phyloP scores from a whole-genome alignment of 179 eudicot species.

The Pouteria campechiana region DNA sequence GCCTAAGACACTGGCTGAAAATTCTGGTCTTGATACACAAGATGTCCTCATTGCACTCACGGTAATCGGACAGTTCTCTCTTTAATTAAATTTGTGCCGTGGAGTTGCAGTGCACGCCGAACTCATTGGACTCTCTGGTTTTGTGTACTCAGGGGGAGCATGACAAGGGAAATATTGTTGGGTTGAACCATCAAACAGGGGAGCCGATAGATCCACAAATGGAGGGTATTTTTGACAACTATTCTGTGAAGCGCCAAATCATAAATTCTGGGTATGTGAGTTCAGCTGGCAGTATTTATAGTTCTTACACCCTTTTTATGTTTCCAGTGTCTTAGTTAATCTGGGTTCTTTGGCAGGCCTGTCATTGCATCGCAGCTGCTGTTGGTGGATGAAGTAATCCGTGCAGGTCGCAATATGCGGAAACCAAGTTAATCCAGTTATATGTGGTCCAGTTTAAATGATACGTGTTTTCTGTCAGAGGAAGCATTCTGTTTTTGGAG shows the following conservation, averaged over 20 bases:
- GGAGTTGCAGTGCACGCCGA: background rate
- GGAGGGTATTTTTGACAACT: constrained; percentile 97
- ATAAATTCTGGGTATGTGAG: constrained; percentile 72
- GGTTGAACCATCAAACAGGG: constrained; percentile 70
- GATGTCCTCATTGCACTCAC: constrained; percentile 74
- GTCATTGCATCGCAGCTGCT: constrained; percentile 78
- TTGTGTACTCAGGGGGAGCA: constrained; percentile 66
- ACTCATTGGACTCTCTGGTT: background rate
- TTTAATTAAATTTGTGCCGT: background rate
- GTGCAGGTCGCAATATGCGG: constrained; percentile 94
- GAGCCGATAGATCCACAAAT: constrained; percentile 92
- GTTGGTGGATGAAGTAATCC: constrained; percentile 89
- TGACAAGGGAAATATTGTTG: constrained; percentile 81
- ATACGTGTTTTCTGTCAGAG: too few relatives aligned
- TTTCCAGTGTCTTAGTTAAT: background rate
- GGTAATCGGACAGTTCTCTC: constrained; percentile 19
- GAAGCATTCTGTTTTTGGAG: too few relatives aligned
- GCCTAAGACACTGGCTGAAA: constrained; percentile 93
- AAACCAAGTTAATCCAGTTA: constrained; percentile 40
- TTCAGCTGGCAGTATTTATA: background rate
- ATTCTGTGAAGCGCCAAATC: constrained; percentile 83
- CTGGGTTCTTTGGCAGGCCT: constrained; percentile 38
- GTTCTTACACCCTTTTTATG: background rate
- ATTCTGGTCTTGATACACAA: constrained; percentile 91
- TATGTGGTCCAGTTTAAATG: too few relatives aligned